Base-by-base conservation (phyloP, 257 asterid species). In the Haberlea rhodopensis region DNA sequence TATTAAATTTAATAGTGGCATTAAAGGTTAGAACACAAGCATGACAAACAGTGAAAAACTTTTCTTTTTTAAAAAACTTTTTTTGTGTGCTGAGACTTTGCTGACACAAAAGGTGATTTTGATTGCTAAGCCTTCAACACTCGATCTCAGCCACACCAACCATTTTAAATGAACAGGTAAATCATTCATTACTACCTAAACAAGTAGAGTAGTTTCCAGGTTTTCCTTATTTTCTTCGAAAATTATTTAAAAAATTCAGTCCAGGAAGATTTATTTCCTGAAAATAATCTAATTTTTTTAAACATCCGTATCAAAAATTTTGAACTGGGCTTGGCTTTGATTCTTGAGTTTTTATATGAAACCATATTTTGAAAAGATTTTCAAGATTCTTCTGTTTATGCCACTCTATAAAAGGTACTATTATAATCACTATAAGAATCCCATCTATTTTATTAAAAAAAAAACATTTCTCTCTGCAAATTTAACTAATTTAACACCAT, bases 341-440 rank as follows among this genome's bases (percentile, higher is more conserved):
- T 46, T 56, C 16, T 51, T 46, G n/a, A 16, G 31, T 63, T 53
- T n/a, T n/a, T n/a, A n/a, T n/a, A n/a, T n/a, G n/a, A n/a, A n/a
- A n/a, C n/a, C n/a, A n/a, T n/a, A n/a, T n/a, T n/a, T n/a, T n/a
- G n/a, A n/a, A n/a, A n/a, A 71, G 71, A 59, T 69, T 75, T 70
- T 58, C 37, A 1, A 69, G 66, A 75, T 73, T 78, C 76, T 81
- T 67, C 45, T 24, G 69, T 60, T 62, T 74, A 67, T 71, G 68
- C 77, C 65, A 56, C 62, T 63, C 24, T 55, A 57, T 37, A 62
- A 72, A 72, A 60, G 62, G 71, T 67, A 72, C 78, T 77, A 80
- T 71, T 75, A 81, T 83, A 77, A 74, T 75, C 79, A 65, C 23
- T 60, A 62, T 19, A 68, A 73, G 74, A 61, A 53, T 46, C 73